A percentile compares a stretch with the other conserved stretches of the same genome.
These are phyloP conservation scores for Syzygium aqueum DNA, from an alignment of 345 rosid genomes.

Conservation along the genomic window DNA sequence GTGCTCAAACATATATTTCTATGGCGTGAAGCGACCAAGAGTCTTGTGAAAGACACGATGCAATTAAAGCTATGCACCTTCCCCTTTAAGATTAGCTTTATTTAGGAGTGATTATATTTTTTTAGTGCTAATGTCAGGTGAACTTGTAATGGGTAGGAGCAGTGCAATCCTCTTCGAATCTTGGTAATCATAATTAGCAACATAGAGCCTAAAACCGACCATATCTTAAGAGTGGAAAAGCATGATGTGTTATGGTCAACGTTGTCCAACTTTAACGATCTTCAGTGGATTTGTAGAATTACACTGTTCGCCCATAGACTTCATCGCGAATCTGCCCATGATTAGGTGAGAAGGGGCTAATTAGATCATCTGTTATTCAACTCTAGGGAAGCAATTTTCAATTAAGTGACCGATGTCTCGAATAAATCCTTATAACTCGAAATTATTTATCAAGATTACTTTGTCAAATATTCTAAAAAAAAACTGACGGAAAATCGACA, in stretches of 20 bases:
- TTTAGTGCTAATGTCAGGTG: neutral
- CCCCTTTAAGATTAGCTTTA: neutral
- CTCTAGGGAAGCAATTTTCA: neutral
- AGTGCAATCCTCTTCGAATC: conserved; percentile 16
- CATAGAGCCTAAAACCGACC: neutral
- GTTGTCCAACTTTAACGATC: neutral
- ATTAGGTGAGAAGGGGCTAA: neutral
- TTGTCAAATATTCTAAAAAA: neutral
- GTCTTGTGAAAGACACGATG: neutral
- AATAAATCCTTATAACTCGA: neutral
- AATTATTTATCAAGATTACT: neutral
- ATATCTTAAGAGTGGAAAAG: neutral
- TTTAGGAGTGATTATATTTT: neutral
- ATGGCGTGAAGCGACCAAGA: neutral
- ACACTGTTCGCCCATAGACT: neutral
- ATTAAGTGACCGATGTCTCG: neutral
- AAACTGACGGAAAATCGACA: neutral
- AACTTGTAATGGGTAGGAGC: conserved; percentile 15
- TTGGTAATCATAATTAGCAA: neutral
- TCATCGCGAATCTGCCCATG: neutral
- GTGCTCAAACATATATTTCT: neutral
- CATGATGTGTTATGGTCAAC: neutral
- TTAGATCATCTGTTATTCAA: neutral
- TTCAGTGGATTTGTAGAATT: neutral
- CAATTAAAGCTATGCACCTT: neutral